Conservation (phyloP, 1,284 basidiomycete genomes). For the Ceratobasidium sp. region DNA sequence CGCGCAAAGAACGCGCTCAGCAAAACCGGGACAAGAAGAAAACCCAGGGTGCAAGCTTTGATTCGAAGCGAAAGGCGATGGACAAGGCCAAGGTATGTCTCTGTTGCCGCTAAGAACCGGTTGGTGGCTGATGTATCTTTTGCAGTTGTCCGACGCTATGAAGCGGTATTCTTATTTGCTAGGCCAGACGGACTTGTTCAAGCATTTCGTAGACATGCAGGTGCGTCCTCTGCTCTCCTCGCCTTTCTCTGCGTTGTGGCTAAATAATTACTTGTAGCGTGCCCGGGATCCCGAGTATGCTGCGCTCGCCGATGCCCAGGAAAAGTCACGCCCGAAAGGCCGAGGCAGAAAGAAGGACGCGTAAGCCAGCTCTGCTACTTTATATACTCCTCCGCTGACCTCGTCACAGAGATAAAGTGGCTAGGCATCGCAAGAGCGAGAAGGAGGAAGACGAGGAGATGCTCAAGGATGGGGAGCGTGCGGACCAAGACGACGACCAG, state of each 20-base stretch:
- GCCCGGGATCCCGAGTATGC: constrained; percentile 96
- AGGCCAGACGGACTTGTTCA: constrained; percentile 95
- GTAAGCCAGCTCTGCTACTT: constrained; percentile 62
- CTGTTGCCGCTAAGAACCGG: constrained; percentile 22
- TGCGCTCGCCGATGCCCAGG: constrained; percentile 79
- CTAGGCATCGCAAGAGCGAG: constrained; percentile 93
- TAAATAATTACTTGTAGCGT: constrained; percentile 64
- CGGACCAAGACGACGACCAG: constrained; percentile 83
- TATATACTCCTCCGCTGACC: neutral
- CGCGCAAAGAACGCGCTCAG: constrained; percentile 59
- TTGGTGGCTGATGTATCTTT: constrained; percentile 48
- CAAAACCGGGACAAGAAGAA: constrained; percentile 66
- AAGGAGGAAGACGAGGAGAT: constrained; percentile 99
- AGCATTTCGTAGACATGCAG: constrained; percentile 96
- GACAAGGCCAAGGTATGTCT: constrained; percentile 80
- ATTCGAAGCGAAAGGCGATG: constrained; percentile 79
- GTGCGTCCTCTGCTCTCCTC: constrained; percentile 59
- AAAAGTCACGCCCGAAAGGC: constrained; percentile 80
- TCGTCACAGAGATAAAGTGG: constrained; percentile 71
- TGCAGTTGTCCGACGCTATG: constrained; percentile 90
- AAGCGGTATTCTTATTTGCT: constrained; percentile 96
- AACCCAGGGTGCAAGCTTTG: constrained; percentile 75
- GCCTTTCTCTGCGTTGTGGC: neutral
- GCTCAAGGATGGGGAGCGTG: constrained; percentile 86
- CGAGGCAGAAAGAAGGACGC: constrained; percentile 83